Conservation (phyloP, 1,139 yeast species). For the Zygosaccharomyces sapae region DNA sequence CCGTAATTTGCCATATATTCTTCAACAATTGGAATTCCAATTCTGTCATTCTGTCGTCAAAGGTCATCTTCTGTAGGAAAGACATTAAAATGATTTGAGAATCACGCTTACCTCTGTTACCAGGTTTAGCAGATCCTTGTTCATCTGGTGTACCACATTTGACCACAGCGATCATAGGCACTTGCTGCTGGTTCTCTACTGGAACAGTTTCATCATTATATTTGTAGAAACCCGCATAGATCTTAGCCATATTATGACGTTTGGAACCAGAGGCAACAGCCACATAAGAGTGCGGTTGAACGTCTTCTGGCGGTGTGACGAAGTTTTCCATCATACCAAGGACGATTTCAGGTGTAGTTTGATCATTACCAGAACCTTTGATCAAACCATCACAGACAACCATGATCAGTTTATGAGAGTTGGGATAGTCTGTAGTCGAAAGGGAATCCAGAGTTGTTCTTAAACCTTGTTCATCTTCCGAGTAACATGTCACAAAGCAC, state of each 20-base stretch:
- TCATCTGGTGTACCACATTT: conserved; percentile 94
- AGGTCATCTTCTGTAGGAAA: conserved; percentile 83
- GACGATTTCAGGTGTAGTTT: conserved; percentile 83
- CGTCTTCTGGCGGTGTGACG: conserved; percentile 65
- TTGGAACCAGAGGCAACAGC: conserved; percentile 91
- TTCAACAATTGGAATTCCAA: conserved; percentile 78
- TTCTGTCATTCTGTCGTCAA: conserved; percentile 96
- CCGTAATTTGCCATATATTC: conserved; percentile 82
- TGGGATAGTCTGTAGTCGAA: conserved; percentile 90
- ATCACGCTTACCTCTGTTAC: conserved; percentile 97
- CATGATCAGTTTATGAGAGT: conserved; percentile 80
- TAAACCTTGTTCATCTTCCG: conserved; percentile 83
- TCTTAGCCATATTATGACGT: conserved; percentile 97
- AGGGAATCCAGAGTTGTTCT: conserved; percentile 86
- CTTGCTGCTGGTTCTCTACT: conserved; percentile 78
- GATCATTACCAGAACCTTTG: conserved; percentile 87
- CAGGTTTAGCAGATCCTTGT: conserved; percentile 76
- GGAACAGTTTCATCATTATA: conserved; percentile 74
- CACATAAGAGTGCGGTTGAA: conserved; percentile 79
- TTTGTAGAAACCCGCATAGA: conserved; percentile 83
- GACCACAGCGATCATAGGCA: conserved; percentile 76
- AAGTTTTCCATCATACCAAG: conserved; percentile 86
- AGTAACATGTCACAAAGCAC: conserved; percentile 85
- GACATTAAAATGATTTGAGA: conserved; percentile 93
- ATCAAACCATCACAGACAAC: conserved; percentile 91